Base-by-base conservation (phyloP, 768 basidiomycete genomes). In the Russula lepida region DNA sequence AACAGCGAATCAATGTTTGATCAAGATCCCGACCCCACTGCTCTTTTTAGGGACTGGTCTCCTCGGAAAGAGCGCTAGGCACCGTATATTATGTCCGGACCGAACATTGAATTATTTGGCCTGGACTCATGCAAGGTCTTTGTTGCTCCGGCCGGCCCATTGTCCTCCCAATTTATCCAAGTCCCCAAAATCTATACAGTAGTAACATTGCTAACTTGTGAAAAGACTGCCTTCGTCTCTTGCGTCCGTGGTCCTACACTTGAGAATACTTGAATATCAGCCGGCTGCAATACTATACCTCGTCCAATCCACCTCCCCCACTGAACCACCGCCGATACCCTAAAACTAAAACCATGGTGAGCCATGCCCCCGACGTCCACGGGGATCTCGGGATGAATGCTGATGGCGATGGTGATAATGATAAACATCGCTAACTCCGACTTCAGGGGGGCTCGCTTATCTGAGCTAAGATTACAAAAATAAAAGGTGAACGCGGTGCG, bases 101-200 rank as follows among this genome's bases (percentile, higher is more conserved):
- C 43, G 43, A 44, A n/a, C 21, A 21, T 21, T 44, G 21, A 15
- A 37, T 37, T 44, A 21, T 23, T 23, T 21, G 50, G 49, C 13
- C 50, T 51, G 21, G 50, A 41, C 41, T 13, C 15, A 30, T 0
- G 12, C 6, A 5, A 49, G 11, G n/a, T 25, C 19, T 6, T 32
- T n/a, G 6, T 56, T 56, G 60, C 28, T 61, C 55, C 60, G 54
- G 48, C 55, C 60, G 49, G 3, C 33, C 19, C 33, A 50, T 62
- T 62, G 49, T 62, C 17, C 32, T 44, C 60, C 49, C 32, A 33
- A 51, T 51, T 52, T 46, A 46, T 62, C 50, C 27, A 56, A n/a
- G 13, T 19, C 30, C 25, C 30, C 39, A 32, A 41, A 7, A 39
- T 15, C 3, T 49, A 5, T 3, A n/a, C n/a, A n/a, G n/a, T n/a